Evolutionary conservation across 2,329 filamentous ascomycete species (phyloP).

Genomic region (Pseudocercospora eumusae): DNA sequence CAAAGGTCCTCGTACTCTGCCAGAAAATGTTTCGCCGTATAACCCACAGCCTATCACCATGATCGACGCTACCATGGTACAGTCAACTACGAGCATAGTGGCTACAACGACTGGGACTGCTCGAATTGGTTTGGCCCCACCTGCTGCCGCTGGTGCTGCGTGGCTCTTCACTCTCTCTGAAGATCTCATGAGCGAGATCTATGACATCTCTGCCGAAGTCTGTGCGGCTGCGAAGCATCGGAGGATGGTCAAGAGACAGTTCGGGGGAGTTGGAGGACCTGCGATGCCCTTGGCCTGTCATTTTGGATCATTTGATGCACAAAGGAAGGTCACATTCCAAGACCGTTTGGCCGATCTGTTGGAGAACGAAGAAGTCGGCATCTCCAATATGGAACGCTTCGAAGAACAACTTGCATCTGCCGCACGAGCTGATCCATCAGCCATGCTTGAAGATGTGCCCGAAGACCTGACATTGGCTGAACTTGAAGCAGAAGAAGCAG

Average conservation of each 20-base stretch:
- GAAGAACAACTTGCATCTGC: conserved; percentile 1
- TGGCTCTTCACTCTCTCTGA: conserved; percentile 6
- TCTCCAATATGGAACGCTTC: background rate
- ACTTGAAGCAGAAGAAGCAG: conserved; percentile 1
- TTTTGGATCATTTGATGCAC: background rate
- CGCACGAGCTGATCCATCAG: background rate
- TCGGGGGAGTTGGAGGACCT: background rate
- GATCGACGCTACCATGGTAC: background rate
- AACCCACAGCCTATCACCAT: background rate
- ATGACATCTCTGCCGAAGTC: background rate
- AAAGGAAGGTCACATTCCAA: background rate
- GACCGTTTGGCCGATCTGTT: background rate
- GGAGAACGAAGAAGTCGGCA: background rate
- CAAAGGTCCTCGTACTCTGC: background rate
- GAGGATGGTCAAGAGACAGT: background rate
- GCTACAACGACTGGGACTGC: background rate
- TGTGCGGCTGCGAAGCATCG: background rate
- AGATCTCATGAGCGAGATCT: conserved; percentile 5
- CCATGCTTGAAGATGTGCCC: background rate
- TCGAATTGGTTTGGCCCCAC: background rate
- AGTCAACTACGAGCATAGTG: background rate
- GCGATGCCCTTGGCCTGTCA: background rate
- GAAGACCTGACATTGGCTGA: background rate
- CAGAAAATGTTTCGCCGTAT: background rate
- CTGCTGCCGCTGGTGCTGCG: background rate